phyloP scores from a whole-genome alignment of 2,329 filamentous ascomycete species.

The Plectosphaerella cucumerina region DNA sequence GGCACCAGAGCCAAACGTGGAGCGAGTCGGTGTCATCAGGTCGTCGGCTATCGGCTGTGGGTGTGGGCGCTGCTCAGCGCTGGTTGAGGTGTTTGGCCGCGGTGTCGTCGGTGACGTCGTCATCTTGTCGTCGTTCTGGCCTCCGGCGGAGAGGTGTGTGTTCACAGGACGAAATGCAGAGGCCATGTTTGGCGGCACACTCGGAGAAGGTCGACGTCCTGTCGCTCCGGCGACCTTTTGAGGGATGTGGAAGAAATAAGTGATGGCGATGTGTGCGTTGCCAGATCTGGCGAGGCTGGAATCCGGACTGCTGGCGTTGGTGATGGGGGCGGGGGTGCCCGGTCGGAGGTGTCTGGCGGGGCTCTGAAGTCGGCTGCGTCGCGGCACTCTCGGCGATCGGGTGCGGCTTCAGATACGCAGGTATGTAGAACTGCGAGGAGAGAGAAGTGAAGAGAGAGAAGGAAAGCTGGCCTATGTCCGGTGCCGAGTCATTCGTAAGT shows the following conservation, averaged over 20 bases:
- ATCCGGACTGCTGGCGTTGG: constrained; percentile 1
- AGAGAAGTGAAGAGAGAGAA: constrained; percentile 1
- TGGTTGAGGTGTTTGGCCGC: constrained; percentile 30
- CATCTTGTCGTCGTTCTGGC: constrained; percentile 30
- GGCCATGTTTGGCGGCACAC: constrained; percentile 31
- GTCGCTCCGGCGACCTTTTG: too few species aligned
- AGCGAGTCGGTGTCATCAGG: constrained; percentile 59
- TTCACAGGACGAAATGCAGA: constrained; percentile 46
- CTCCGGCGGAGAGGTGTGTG: constrained; percentile 28
- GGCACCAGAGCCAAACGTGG: constrained; percentile 39
- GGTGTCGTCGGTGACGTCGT: constrained; percentile 29
- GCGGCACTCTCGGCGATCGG: background rate
- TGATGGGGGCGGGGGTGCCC: background rate
- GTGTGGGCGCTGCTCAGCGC: constrained; percentile 17
- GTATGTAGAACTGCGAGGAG: background rate
- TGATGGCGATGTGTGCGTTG: background rate
- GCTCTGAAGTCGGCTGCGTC: too few species aligned
- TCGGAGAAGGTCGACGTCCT: too few species aligned
- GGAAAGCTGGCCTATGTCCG: background rate
- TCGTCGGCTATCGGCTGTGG: constrained; percentile 34
- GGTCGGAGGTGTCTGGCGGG: background rate
- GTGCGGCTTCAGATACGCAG: background rate
- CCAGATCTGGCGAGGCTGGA: constrained; percentile 6
- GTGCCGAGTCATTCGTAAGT: constrained; percentile 10
- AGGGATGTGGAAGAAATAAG: too few species aligned